These are phyloP conservation scores for Ophiocordyceps australis DNA, from an alignment of 2,329 filamentous ascomycete species.

Conservation along the genomic window DNA sequence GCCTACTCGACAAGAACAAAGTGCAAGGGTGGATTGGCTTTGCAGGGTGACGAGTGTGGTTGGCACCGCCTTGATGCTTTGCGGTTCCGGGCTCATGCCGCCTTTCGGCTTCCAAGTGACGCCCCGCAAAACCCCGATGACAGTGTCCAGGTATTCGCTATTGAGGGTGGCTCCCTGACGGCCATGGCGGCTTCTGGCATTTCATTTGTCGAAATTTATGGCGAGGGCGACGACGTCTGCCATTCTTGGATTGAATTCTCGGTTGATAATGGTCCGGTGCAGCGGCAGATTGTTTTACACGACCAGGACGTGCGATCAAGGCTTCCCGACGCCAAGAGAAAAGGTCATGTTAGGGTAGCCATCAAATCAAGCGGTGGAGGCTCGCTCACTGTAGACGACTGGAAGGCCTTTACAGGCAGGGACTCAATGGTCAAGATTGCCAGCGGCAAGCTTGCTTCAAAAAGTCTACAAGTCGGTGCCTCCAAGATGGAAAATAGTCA, in stretches of 20 bases:
- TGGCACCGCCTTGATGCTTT: constrained; percentile 87
- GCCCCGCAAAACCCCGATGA: constrained; percentile 43
- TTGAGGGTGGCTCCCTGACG: constrained; percentile 59
- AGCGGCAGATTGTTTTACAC: constrained; percentile 55
- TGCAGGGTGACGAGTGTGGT: constrained; percentile 64
- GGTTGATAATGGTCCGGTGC: constrained; percentile 40
- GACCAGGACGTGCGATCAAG: constrained; percentile 57
- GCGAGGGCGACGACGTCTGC: constrained; percentile 66
- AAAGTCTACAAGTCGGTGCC: constrained; percentile 54
- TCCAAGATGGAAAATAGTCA: constrained; percentile 54
- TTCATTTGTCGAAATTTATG: constrained; percentile 68
- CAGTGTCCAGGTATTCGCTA: constrained; percentile 71
- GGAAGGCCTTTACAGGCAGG: constrained; percentile 53
- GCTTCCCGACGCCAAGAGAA: constrained; percentile 55
- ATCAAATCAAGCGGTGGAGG: constrained; percentile 64
- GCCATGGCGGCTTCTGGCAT: constrained; percentile 68
- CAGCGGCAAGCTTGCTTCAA: constrained; percentile 51
- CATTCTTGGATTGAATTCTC: constrained; percentile 67
- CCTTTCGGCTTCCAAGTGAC: constrained; percentile 73
- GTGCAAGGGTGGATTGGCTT: constrained; percentile 58
- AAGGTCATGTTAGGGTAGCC: constrained; percentile 49
- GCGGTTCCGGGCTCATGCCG: constrained; percentile 78
- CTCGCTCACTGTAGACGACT: constrained; percentile 59
- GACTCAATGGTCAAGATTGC: constrained; percentile 56
- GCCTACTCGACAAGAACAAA: constrained; percentile 78